phyloP scores from a whole-genome alignment of 345 rosid species.

The Brassica cretica region DNA sequence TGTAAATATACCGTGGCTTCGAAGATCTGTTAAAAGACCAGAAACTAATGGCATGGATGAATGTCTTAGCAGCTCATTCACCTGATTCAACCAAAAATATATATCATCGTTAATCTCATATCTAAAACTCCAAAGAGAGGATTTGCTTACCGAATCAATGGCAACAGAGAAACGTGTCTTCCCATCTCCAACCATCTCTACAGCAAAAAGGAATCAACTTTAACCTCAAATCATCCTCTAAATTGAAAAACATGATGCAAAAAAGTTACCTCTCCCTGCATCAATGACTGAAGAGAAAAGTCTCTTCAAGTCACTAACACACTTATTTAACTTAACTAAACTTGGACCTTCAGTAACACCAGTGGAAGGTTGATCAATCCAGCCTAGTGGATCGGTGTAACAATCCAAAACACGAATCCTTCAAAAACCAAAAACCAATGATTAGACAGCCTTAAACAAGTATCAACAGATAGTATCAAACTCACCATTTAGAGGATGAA shows the following conservation, averaged over 20 bases:
- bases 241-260: neutral
- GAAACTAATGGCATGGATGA: slow-evolving; percentile 63
- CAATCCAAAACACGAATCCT: slow-evolving; percentile 89
- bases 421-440: slow-evolving; percentile 5
- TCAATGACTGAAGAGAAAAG: slow-evolving; percentile 61
- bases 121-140: neutral
- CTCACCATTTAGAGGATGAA: slow-evolving; percentile 62
- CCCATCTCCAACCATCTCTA: slow-evolving; percentile 65
- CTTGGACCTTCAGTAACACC: slow-evolving; percentile 39
- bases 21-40: slow-evolving; percentile 63
- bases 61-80: slow-evolving; percentile 69
- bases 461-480: neutral
- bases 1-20: slow-evolving; percentile 62
- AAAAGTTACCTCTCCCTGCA: slow-evolving; percentile 60
- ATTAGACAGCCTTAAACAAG: no score
- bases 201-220: slow-evolving; percentile 32
- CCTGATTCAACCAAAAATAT: slow-evolving; percentile 41
- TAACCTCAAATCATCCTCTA: slow-evolving; percentile 12
- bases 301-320: slow-evolving; percentile 63
- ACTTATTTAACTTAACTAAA: slow-evolving; percentile 39
- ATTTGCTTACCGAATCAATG: slow-evolving; percentile 68
- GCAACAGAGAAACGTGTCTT: slow-evolving; percentile 70
- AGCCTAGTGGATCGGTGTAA: slow-evolving; percentile 80
- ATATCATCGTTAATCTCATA: neutral
- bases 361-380: slow-evolving; percentile 52